Evolutionary conservation across 805 yeast genomes (phyloP).

Genomic region (Candida sonorensis): DNA sequence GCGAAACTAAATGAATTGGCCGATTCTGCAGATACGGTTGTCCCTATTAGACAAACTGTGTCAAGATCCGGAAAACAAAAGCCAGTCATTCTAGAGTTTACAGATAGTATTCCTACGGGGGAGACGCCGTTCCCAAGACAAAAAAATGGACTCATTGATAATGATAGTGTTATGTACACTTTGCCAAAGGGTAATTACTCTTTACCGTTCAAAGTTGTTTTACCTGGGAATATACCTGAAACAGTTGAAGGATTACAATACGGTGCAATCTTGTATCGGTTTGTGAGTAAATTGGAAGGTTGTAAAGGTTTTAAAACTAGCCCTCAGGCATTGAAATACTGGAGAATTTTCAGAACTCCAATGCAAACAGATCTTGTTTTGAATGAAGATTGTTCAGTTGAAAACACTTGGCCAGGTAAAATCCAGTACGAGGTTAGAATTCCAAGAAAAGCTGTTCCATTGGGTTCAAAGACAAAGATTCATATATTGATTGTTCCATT

Average conservation of each 20-base stretch:
- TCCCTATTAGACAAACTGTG: background rate
- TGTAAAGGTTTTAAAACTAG: slow-evolving; percentile 9
- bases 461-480: slow-evolving; percentile 39
- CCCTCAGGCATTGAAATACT: slow-evolving; percentile 24
- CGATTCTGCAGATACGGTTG: background rate
- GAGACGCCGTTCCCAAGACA: slow-evolving; percentile 29
- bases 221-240: slow-evolving; percentile 43
- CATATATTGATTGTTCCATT: slow-evolving; percentile 39
- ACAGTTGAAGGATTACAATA: slow-evolving; percentile 43
- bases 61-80: too few relatives aligned
- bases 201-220: slow-evolving; percentile 36
- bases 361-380: slow-evolving; percentile 33
- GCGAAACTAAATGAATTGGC: slow-evolving; percentile 10
- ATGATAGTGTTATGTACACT: slow-evolving; percentile 20
- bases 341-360: slow-evolving; percentile 39
- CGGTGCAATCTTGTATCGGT: slow-evolving; percentile 36
- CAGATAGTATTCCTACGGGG: slow-evolving; percentile 14
- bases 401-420: slow-evolving; percentile 47
- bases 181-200: slow-evolving; percentile 48
- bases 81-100: slow-evolving; percentile 3
- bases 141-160: slow-evolving; percentile 1
- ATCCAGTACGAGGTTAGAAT: slow-evolving; percentile 42
- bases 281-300: slow-evolving; percentile 24
- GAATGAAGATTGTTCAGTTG: slow-evolving; percentile 38
- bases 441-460: slow-evolving; percentile 37